phyloP scores from a whole-genome alignment of 2,329 filamentous ascomycete species.

The Coniochaeta ligniaria region DNA sequence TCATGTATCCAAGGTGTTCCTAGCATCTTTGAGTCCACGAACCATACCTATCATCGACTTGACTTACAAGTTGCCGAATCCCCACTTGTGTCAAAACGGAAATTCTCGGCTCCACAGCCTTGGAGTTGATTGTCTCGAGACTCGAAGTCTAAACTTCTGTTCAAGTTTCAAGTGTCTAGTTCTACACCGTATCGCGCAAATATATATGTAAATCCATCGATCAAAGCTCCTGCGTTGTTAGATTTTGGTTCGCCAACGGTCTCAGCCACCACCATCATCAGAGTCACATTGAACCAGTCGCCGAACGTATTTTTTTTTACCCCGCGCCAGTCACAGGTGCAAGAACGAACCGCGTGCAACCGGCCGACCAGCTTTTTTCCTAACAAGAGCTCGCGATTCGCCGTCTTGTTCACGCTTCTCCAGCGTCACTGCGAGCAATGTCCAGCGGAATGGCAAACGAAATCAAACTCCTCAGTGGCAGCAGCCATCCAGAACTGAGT shows the following conservation, averaged over 20 bases:
- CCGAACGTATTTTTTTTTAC: background rate
- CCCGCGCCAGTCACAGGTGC: background rate
- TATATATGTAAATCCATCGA: background rate
- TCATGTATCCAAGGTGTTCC: background rate
- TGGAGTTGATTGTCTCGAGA: background rate
- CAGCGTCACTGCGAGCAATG: conserved; percentile 9
- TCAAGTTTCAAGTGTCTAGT: background rate
- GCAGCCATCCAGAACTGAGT: conserved; percentile 40
- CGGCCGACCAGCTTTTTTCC: background rate
- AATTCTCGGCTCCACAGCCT: background rate
- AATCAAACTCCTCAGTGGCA: conserved; percentile 44
- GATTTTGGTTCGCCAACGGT: background rate
- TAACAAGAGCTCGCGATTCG: background rate
- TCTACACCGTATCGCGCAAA: too few relatives aligned
- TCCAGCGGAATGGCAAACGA: conserved; percentile 39
- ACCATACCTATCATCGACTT: background rate
- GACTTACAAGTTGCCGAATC: background rate
- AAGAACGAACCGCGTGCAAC: background rate
- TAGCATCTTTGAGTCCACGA: conserved; percentile 8
- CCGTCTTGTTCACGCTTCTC: background rate
- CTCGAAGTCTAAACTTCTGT: background rate
- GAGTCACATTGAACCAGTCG: background rate
- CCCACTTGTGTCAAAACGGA: background rate
- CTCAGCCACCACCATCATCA: background rate
- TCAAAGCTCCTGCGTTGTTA: background rate